Evolutionary conservation across 1,284 basidiomycete genomes (phyloP).

Genomic region (Singerocomus inundabilis): DNA sequence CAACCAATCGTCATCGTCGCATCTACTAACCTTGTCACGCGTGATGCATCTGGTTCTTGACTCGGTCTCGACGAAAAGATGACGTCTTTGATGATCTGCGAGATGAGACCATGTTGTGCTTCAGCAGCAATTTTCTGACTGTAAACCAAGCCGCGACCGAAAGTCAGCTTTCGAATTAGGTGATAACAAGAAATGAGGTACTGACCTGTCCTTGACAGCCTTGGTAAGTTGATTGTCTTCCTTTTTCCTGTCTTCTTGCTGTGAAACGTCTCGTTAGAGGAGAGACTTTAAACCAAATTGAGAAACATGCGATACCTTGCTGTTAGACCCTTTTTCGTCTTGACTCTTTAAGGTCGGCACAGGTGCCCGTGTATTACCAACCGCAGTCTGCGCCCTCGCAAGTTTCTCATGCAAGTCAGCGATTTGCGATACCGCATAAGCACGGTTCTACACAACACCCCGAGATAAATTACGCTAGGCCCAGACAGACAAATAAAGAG

Average conservation of each 20-base stretch:
- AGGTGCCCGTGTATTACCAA: constrained; percentile 55
- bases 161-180: neutral
- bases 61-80: constrained; percentile 69
- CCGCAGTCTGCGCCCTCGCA: constrained; percentile 55
- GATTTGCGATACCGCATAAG: constrained; percentile 88
- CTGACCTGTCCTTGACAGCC: constrained; percentile 81
- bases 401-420: constrained; percentile 88
- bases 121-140: constrained; percentile 86
- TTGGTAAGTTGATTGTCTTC: constrained; percentile 78
- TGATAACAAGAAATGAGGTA: constrained; percentile 4
- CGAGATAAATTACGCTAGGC: neutral
- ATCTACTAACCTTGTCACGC: constrained; percentile 37
- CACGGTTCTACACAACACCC: constrained; percentile 67
- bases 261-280: neutral
- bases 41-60: constrained; percentile 27
- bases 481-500: neutral
- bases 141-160: constrained; percentile 7
- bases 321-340: constrained; percentile 37
- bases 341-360: constrained; percentile 51
- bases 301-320: constrained; percentile 18
- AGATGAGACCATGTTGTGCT: constrained; percentile 87
- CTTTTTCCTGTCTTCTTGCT: constrained; percentile 71
- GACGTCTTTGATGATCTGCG: constrained; percentile 87
- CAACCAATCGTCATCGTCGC: constrained; percentile 39
- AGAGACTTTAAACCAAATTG: neutral